These are phyloP conservation scores for Fagus sylvatica DNA, from an alignment of 306 rosid species.

Conservation along the genomic window DNA sequence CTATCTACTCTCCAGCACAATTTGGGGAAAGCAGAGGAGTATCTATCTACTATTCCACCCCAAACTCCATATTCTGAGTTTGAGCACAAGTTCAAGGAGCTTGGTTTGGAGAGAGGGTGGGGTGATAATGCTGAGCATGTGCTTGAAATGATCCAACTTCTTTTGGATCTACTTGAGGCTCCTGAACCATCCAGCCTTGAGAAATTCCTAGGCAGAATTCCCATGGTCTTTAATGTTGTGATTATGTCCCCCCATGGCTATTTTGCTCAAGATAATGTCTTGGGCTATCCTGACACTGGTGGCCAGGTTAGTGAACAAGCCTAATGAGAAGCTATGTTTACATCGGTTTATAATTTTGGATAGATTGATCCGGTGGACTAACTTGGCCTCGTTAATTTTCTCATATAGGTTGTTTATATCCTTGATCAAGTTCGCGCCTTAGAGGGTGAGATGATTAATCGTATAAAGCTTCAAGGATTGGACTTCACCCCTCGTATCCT, in stretches of 20 bases:
- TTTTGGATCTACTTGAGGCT: constrained; percentile 98
- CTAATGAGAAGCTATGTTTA: no score
- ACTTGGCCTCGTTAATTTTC: not conserved
- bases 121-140: constrained; percentile 86
- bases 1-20: constrained; percentile 69
- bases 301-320: constrained; percentile 65
- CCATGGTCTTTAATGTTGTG: constrained; percentile 97
- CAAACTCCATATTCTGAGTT: constrained; percentile 68
- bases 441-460: constrained; percentile 89
- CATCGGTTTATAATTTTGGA: no score
- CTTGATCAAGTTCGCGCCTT: constrained; percentile 99
- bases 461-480: constrained; percentile 91
- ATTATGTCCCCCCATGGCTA: constrained; percentile 98
- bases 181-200: constrained; percentile 97
- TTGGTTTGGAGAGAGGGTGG: constrained; percentile 98
- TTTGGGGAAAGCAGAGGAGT: constrained; percentile 88
- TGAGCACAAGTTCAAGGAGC: constrained; percentile 76
- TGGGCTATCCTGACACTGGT: constrained; percentile 99
- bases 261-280: constrained; percentile 93
- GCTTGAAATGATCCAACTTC: constrained; percentile 79
- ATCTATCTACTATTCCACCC: constrained; percentile 45
- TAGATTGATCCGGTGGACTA: not conserved
- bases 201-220: constrained; percentile 86
- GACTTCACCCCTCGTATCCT: constrained; percentile 88
- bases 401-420: constrained; percentile 82